A percentile compares a stretch with the other conserved stretches of the same genome.
These are phyloP conservation scores for Wallacemonas sp. DNA, from an alignment of 208 protist genomes.

Conservation along the genomic window DNA sequence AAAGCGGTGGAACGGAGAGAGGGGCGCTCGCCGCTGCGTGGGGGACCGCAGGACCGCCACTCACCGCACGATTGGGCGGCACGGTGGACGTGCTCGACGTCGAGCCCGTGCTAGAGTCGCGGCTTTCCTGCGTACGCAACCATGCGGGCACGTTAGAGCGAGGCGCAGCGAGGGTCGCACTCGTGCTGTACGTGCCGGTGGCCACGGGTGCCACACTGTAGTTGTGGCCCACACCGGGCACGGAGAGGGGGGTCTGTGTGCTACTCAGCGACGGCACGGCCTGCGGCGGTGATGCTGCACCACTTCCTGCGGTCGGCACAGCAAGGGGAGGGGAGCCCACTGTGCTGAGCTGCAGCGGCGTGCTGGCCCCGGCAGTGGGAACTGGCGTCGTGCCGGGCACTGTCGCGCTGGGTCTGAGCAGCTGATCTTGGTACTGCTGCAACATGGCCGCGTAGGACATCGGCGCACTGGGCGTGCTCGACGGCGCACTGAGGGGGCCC, in stretches of 20 bases:
- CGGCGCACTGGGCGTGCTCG: background rate
- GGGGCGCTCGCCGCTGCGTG: too few relatives aligned
- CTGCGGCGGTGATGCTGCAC: too few relatives aligned
- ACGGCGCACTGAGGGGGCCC: background rate
- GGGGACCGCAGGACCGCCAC: too few relatives aligned
- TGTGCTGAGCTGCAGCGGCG: background rate
- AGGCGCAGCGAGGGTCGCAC: background rate
- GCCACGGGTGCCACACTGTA: background rate
- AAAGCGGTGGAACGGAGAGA: background rate
- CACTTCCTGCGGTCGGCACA: background rate
- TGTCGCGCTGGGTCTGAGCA: background rate
- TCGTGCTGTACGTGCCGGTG: background rate
- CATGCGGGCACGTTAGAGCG: background rate
- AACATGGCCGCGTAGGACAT: slow-evolving; percentile 4
- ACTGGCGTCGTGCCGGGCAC: background rate
- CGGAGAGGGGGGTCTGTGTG: background rate
- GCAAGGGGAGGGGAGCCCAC: slow-evolving; percentile 1
- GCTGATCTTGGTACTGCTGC: slow-evolving; percentile 8
- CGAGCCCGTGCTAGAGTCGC: background rate
- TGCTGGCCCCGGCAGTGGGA: background rate
- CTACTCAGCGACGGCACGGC: too few relatives aligned
- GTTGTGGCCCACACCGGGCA: slow-evolving; percentile 4
- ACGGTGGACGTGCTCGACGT: slow-evolving; percentile 7
- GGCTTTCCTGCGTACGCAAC: slow-evolving; percentile 2
- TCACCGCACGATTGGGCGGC: slow-evolving; percentile 7